Percentiles rank a stretch among this genome's conserved stretches.
phyloP scores from a whole-genome alignment of 805 yeast species.

The Lipomyces starkeyi region DNA sequence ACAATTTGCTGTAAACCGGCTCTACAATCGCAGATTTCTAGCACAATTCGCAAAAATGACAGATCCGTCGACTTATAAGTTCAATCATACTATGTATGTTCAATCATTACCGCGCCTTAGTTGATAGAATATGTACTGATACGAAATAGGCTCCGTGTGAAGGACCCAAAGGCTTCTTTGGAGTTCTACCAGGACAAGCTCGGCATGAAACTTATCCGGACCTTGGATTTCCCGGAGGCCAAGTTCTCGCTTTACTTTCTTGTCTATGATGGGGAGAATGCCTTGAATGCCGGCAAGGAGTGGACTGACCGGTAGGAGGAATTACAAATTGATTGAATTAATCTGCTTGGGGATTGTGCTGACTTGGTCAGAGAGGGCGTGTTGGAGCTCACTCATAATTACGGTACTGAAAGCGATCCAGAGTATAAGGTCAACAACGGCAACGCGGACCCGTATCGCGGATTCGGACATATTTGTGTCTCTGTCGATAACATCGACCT shows the following conservation, averaged over 20 bases:
- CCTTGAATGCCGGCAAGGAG: constrained; percentile 49
- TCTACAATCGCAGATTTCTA: constrained; percentile 13
- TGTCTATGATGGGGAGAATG: constrained; percentile 57
- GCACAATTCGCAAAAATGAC: constrained; percentile 35
- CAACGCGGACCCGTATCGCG: constrained; percentile 80
- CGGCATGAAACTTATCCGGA: constrained; percentile 68
- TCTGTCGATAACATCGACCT: constrained; percentile 78
- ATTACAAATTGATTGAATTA: neutral
- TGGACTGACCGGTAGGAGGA: constrained; percentile 46
- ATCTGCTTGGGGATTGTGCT: neutral
- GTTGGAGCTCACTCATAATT: constrained; percentile 81
- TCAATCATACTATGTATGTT: constrained; percentile 56
- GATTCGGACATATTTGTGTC: constrained; percentile 93
- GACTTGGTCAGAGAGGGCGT: constrained; percentile 60
- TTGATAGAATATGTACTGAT: neutral
- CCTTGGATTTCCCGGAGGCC: constrained; percentile 58
- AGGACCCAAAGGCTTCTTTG: constrained; percentile 75
- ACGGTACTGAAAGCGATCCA: constrained; percentile 69
- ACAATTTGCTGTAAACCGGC: neutral
- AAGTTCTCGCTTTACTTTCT: constrained; percentile 74
- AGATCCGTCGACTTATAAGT: constrained; percentile 40
- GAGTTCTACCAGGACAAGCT: constrained; percentile 76
- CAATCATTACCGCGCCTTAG: neutral
- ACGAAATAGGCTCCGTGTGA: constrained; percentile 69
- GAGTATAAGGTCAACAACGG: constrained; percentile 74